Base-by-base conservation (phyloP, 345 rosid genomes). In the Chamaenerion angustifolium region DNA sequence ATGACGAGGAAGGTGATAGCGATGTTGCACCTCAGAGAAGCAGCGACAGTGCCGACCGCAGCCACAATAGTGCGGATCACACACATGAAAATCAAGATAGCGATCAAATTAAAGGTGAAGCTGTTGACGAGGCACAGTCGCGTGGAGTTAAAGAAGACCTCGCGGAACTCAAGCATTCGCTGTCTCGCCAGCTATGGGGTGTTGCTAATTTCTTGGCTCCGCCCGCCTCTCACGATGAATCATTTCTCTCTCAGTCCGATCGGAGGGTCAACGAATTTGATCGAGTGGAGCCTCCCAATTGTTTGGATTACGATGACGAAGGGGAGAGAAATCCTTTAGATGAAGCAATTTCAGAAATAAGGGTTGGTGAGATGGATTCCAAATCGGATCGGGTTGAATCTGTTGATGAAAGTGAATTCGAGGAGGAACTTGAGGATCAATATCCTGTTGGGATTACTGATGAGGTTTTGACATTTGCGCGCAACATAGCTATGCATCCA, bases 181-280 rank as follows among this genome's bases (percentile, higher is more conserved):
- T 90, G 42, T 70, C 81, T 14, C 78, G 80, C 16, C 96, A 83
- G 67, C 55, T 90, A 13, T 83, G 94, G 93, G 98, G 93, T 2
- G 95, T 86, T n/a, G 95, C 98, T 42, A 76, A 89, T 17, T 82
- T 90, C 62, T 85, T 90, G 18, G 93, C 85, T 8, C 94, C 83
- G 27, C 83, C 85, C 31, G 76, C 71, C 3, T 62, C 56, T 40
- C 65, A 51, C 61, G 64, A 61, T 15, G 65, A 64, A 52, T 67
- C 68, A 9, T 57, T 56, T 5, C 40, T 64, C 6, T 60, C 61
- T 49, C 42, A 40, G 27, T 23, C 60, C 35, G 49, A 50, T 21
- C 27, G 44, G 50, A 14, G 11, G n/a, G 16, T 15, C 25, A n/a
- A n/a, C 46, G 56, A 46, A 16, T 62, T 62, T 18, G 75, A 69